Evolutionary conservation across 169 alveolate genomes (phyloP).

Genomic region (Cryptosporidium parvum): DNA sequence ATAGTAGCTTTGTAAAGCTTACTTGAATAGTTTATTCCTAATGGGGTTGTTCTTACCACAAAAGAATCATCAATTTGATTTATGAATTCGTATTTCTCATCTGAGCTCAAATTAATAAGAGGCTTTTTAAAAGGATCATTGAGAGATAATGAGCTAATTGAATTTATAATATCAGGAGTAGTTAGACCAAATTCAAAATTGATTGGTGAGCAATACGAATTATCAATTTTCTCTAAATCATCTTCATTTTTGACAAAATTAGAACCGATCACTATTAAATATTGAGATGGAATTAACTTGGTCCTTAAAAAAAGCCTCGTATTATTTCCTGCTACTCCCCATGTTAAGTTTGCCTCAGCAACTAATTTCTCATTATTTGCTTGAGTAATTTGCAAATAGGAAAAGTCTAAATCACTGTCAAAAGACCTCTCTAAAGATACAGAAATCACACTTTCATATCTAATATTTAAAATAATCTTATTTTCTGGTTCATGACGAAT

Average conservation of each 20-base stretch:
- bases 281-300: slow-evolving; percentile 30
- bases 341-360: slow-evolving; percentile 26
- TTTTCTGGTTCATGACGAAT: slow-evolving; percentile 56
- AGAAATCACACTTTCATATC: slow-evolving; percentile 48
- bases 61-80: slow-evolving; percentile 53
- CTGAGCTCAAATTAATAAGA: not conserved
- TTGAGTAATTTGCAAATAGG: slow-evolving; percentile 14
- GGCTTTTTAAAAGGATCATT: slow-evolving; percentile 56
- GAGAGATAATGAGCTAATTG: not conserved
- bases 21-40: slow-evolving; percentile 2
- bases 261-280: slow-evolving; percentile 35
- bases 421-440: slow-evolving; percentile 46
- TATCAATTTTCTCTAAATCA: slow-evolving; percentile 33
- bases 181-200: slow-evolving; percentile 65
- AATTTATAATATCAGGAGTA: slow-evolving; percentile 18
- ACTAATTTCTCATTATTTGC: not conserved
- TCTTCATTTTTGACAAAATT: slow-evolving; percentile 45
- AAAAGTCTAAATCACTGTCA: slow-evolving; percentile 59
- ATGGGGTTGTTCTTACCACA: slow-evolving; percentile 34
- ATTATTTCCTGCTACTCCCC: slow-evolving; percentile 75
- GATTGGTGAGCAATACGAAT: slow-evolving; percentile 42
- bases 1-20: slow-evolving; percentile 26
- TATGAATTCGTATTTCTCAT: slow-evolving; percentile 34
- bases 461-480: slow-evolving; percentile 13
- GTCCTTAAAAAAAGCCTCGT: slow-evolving; percentile 55